A percentile compares a stretch with the other conserved stretches of the same genome.
phyloP scores from a whole-genome alignment of 169 alveolate species.

The Eimeria brunetti region DNA sequence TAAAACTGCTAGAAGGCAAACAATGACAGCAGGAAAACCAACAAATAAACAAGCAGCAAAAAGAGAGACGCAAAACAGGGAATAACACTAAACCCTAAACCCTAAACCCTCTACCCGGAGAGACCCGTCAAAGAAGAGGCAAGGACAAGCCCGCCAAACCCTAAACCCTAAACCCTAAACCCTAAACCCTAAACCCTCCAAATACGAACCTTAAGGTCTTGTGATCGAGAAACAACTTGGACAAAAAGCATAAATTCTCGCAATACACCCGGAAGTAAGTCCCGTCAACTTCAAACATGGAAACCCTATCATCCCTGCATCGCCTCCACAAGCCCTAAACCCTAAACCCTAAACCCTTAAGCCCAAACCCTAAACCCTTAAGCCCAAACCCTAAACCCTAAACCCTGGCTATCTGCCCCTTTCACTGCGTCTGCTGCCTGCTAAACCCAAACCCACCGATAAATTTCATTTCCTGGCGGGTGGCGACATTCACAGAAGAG shows the following conservation, averaged over 20 bases:
- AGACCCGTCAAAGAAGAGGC: no score
- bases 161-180: neutral
- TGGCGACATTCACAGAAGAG: slow-evolving; percentile 92
- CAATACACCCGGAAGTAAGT: slow-evolving; percentile 95
- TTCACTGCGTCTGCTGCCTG: neutral
- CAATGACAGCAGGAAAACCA: neutral
- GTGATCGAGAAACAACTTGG: slow-evolving; percentile 98
- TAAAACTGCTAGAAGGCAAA: no score
- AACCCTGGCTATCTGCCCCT: neutral
- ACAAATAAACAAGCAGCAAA: neutral
- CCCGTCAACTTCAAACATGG: slow-evolving; percentile 99
- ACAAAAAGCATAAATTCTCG: slow-evolving; percentile 97
- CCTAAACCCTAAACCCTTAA: neutral
- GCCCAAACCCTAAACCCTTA: neutral
- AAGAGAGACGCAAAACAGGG: neutral
- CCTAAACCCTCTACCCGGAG: slow-evolving; percentile 2
- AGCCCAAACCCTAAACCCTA: neutral
- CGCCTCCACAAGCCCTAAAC: neutral
- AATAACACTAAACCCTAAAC: neutral
- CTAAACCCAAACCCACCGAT: slow-evolving; percentile 82
- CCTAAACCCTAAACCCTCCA: neutral
- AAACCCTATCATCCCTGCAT: slow-evolving; percentile 91
- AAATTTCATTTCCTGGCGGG: slow-evolving; percentile 99
- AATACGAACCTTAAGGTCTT: slow-evolving; percentile 92
- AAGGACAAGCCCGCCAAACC: no score